Conservation (phyloP, 108 stramenopile species). For the Nitzschia sp. region DNA sequence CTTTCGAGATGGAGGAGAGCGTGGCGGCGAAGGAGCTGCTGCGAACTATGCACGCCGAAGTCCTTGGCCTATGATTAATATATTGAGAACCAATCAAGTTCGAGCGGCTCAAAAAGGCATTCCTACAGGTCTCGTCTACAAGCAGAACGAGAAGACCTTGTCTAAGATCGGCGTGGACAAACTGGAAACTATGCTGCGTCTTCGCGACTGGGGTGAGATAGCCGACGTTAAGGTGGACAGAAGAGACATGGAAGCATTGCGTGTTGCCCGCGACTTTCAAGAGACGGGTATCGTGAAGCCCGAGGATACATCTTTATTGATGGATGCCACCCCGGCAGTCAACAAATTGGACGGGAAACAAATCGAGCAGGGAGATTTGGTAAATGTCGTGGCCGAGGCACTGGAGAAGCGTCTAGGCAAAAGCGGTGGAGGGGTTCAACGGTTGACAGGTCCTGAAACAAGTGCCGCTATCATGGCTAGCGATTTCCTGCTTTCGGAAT, state of each 20-base stretch:
- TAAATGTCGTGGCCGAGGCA: conserved; percentile 77
- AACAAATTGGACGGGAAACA: conserved; percentile 73
- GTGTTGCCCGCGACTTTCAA: conserved; percentile 82
- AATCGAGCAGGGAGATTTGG: conserved; percentile 80
- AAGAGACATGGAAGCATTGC: conserved; percentile 81
- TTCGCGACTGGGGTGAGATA: conserved; percentile 84
- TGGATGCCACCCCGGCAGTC: conserved; percentile 78
- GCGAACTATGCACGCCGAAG: conserved; percentile 93
- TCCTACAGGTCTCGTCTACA: conserved; percentile 95
- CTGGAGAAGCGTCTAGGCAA: conserved; percentile 71
- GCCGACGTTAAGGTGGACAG: conserved; percentile 83
- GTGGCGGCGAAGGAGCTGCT: conserved; percentile 73
- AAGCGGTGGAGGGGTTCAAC: conserved; percentile 7
- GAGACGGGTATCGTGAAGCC: conserved; percentile 63
- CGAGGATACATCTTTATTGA: conserved; percentile 56
- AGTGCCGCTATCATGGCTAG: conserved; percentile 84
- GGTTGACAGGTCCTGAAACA: conserved; percentile 68
- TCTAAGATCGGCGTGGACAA: conserved; percentile 64
- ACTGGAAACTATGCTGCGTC: conserved; percentile 90
- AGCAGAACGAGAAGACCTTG: conserved; percentile 95
- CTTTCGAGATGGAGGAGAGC: conserved; percentile 91
- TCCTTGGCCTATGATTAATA: conserved; percentile 98
- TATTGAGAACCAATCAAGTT: conserved; percentile 92
- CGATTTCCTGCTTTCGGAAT: conserved; percentile 75
- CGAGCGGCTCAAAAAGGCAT: conserved; percentile 92